Base-by-base conservation (phyloP, 495 filamentous ascomycete genomes). In the Xylaria grammica region DNA sequence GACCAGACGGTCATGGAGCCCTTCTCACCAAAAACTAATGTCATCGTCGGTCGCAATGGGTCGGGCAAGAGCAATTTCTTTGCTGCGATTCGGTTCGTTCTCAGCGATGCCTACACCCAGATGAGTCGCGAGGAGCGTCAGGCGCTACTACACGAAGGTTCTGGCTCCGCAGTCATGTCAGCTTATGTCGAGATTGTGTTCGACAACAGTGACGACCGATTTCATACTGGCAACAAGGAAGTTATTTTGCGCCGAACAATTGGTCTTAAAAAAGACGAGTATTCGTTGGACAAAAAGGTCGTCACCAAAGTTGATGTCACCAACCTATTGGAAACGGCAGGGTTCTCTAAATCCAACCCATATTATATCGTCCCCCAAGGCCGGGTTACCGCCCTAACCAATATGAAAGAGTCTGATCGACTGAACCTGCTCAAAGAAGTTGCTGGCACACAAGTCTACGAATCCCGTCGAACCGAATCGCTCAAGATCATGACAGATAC, bases 11-110 rank as follows among this genome's bases (percentile, higher is more conserved):
- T 97, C 74, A 97, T 97, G 74, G 95, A 98, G 73, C 94, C 95
- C 56, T 99, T 99, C 78, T 97, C 94, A 10, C 91, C 95, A 8
- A 95, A 95, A 73, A 93, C 93, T 79, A 99, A 99, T 85, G 92
- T 99, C 60, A 97, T 99, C 71, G 95, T 99, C 69, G 95, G 95
- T 62, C 95, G 95, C 78, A 99, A 99, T 85, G 95, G 95, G 66
- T 97, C 95, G 2, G 95, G 95, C 70, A 99, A 99, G 83, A 97
- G 93, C 75, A 99, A 99, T 81, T 99, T 99, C 86, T 99, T 99
- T 78, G 95, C 94, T 45, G 95, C 95, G 32, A 97, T 99, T 79
- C 94, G 94, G 22, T 99, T 99, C 75, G 95, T 97, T 26, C 89
- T 99, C 65, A 95, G 94, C 75, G 93, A 99, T 89, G 93, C 92